phyloP scores from a whole-genome alignment of 2,329 filamentous ascomycete genomes.

The Microdochium trichocladiopsis region DNA sequence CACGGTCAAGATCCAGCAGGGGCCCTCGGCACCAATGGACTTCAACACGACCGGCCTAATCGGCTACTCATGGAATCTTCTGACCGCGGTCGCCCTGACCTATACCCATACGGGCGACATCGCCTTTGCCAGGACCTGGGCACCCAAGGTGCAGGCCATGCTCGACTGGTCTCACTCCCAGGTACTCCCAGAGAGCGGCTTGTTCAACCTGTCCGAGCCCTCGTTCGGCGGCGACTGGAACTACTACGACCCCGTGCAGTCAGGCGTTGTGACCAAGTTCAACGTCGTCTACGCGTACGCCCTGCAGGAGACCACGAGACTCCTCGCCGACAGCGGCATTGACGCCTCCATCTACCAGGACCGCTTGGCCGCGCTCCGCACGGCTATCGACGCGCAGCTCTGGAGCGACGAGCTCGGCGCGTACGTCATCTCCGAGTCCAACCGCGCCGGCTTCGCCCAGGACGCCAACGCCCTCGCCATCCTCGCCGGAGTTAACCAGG shows the following conservation, averaged over 20 bases:
- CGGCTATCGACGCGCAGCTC: constrained; percentile 15
- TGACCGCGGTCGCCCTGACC: constrained; percentile 17
- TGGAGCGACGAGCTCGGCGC: constrained; percentile 15
- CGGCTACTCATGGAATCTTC: constrained; percentile 22
- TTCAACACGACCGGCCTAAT: constrained; percentile 22
- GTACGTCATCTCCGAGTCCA: constrained; percentile 14
- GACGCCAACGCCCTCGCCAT: constrained; percentile 24
- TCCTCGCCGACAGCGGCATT: constrained; percentile 13
- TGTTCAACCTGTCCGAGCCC: constrained; percentile 18
- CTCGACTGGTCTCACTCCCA: constrained; percentile 26
- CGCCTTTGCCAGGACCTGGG: constrained; percentile 17
- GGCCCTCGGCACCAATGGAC: constrained; percentile 9
- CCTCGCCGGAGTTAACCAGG: constrained; percentile 14
- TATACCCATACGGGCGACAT: constrained; percentile 20
- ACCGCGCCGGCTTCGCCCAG: too few relatives aligned
- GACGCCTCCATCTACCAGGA: constrained; percentile 10
- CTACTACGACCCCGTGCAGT: constrained; percentile 15
- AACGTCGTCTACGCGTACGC: constrained; percentile 23
- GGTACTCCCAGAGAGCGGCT: constrained; percentile 9
- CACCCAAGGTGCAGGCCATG: constrained; percentile 16
- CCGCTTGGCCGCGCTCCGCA: constrained; percentile 14
- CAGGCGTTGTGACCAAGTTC: constrained; percentile 21
- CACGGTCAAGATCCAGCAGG: constrained; percentile 22
- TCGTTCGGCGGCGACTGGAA: constrained; percentile 22
- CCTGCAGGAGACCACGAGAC: constrained; percentile 13